Evolutionary conservation across 805 yeast genomes (phyloP).

Genomic region (Yamadazyma ubonensis): DNA sequence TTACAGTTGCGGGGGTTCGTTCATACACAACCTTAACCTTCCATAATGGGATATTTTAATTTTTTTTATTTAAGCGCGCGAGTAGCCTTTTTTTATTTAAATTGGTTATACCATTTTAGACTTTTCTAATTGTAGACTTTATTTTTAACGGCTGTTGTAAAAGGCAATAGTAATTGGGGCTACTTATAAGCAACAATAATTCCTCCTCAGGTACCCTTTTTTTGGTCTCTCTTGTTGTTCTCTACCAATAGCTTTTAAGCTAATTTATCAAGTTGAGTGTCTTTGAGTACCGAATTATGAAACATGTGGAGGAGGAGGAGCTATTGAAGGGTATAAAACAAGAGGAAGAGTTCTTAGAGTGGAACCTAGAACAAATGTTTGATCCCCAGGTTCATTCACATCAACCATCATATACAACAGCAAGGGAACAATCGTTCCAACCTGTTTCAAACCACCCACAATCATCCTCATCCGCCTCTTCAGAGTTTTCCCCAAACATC

Average conservation of each 20-base stretch:
- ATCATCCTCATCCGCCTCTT: background rate
- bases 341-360: conserved; percentile 7
- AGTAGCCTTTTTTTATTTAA: background rate
- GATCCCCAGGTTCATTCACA: conserved; percentile 2
- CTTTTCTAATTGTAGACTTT: conserved; percentile 1
- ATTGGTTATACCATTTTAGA: background rate
- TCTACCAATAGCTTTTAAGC: background rate
- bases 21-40: conserved; percentile 1
- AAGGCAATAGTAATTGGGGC: background rate
- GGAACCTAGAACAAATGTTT: conserved; percentile 4
- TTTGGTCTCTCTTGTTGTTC: background rate
- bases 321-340: background rate
- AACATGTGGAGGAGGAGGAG: conserved; percentile 8
- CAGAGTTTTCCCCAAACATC: background rate
- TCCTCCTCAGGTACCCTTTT: background rate
- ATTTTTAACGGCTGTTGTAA: conserved; percentile 1
- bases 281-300: conserved; percentile 4
- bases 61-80: background rate
- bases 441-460: background rate
- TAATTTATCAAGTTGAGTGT: conserved; percentile 6
- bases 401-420: background rate
- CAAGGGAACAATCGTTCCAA: background rate
- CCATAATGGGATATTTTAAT: background rate
- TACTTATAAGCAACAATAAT: background rate
- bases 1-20: background rate